A percentile compares a stretch with the other conserved stretches of the same genome.
These are phyloP conservation scores for Phytophthora nicotianae DNA, from an alignment of 352 stramenopile genomes.

Conservation along the genomic window DNA sequence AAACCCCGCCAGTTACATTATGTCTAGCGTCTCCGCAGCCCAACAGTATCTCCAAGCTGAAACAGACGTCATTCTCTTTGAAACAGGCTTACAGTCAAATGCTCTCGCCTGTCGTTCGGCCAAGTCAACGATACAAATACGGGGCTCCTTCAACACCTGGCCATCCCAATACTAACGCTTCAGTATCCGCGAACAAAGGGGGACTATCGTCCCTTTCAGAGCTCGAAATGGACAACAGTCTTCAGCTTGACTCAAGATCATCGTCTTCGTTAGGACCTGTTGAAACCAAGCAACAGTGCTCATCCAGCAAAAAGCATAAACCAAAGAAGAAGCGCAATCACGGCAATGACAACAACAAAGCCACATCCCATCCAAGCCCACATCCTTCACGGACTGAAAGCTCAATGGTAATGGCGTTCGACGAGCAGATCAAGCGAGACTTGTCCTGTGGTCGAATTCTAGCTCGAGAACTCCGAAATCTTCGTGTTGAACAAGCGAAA, in stretches of 20 bases:
- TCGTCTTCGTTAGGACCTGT: conserved; percentile 27
- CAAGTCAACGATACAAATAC: conserved; percentile 43
- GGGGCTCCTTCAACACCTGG: conserved; percentile 14
- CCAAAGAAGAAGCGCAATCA: conserved; percentile 31
- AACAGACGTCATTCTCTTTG: conserved; percentile 47
- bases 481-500: conserved; percentile 49
- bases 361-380: not conserved
- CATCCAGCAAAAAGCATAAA: conserved; percentile 26
- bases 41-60: conserved; percentile 32
- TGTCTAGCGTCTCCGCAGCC: conserved; percentile 47
- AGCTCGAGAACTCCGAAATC: conserved; percentile 55
- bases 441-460: conserved; percentile 46
- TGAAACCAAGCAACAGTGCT: conserved; percentile 16
- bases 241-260: conserved; percentile 5
- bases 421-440: conserved; percentile 54
- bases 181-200: conserved; percentile 3
- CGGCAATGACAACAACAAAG: conserved; percentile 20
- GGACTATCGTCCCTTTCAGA: conserved; percentile 6
- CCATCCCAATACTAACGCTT: conserved; percentile 4
- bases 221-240: conserved; percentile 1
- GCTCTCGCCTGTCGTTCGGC: conserved; percentile 58
- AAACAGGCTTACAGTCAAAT: conserved; percentile 56
- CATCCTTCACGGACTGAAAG: conserved; percentile 36
- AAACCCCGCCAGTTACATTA: conserved; percentile 41
- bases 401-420: conserved; percentile 44